A percentile compares a stretch with the other conserved stretches of the same genome.
phyloP scores from a whole-genome alignment of 768 basidiomycete species.

The Gloeostereum incarnatum region DNA sequence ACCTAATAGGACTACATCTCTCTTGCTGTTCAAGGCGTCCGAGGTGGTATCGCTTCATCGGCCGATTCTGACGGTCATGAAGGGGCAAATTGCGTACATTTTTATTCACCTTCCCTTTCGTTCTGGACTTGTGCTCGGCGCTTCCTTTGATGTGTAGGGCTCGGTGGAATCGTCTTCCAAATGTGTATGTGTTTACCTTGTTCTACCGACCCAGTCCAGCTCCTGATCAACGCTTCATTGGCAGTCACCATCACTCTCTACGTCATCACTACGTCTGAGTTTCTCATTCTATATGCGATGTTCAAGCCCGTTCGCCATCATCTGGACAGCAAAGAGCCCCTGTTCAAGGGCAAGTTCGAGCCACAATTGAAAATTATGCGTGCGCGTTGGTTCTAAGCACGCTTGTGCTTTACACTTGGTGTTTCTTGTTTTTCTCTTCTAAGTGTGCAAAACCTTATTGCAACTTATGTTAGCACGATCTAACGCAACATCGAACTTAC shows the following conservation, averaged over 20 bases:
- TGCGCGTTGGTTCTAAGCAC: constrained; percentile 28
- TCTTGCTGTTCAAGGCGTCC: constrained; percentile 54
- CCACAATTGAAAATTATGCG: constrained; percentile 2
- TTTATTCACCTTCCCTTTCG: constrained; percentile 6
- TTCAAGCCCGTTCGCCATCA: constrained; percentile 22
- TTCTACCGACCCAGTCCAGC: background rate
- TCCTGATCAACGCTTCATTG: background rate
- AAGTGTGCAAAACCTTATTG: too few species aligned
- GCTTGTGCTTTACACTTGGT: constrained; percentile 36
- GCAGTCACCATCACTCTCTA: constrained; percentile 35
- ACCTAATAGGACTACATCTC: constrained; percentile 38
- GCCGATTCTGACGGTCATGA: background rate
- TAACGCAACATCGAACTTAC: constrained; percentile 45
- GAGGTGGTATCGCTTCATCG: constrained; percentile 31
- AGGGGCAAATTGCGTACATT: constrained; percentile 9
- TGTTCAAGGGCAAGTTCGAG: background rate
- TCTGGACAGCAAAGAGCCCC: constrained; percentile 3
- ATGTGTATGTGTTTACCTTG: constrained; percentile 22
- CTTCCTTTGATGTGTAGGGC: constrained; percentile 39
- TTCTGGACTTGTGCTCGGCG: constrained; percentile 14
- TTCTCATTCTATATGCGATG: constrained; percentile 28
- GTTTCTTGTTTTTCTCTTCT: too few species aligned
- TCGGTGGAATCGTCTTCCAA: constrained; percentile 56
- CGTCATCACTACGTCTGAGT: constrained; percentile 31
- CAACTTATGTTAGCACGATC: too few species aligned